phyloP scores from a whole-genome alignment of 179 eudicot species.

The Corrigiola litoralis region DNA sequence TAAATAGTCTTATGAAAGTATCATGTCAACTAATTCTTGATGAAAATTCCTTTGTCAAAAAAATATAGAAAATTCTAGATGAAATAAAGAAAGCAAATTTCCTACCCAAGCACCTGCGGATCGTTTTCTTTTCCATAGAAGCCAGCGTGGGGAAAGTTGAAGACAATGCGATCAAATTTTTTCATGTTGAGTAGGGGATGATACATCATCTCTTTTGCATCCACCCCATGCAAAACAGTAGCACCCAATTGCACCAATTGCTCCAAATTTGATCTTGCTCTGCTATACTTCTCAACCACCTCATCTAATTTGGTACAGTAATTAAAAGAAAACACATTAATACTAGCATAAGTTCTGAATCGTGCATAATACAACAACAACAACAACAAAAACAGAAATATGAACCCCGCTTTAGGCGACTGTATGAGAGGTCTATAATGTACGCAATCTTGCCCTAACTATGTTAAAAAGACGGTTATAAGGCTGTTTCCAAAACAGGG shows the following conservation, averaged over 20 bases:
- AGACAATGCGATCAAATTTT: constrained; percentile 16
- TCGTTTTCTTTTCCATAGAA: constrained; percentile 17
- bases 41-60: no score
- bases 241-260: constrained; percentile 1
- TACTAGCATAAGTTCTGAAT: neutral
- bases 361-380: no score
- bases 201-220: constrained; percentile 18
- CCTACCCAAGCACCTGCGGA: constrained; percentile 13
- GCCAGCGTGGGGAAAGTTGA: constrained; percentile 26
- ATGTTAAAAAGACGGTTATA: no score
- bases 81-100: neutral
- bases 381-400: no score
- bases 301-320: constrained; percentile 7
- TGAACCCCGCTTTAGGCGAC: no score
- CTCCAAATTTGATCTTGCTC: constrained; percentile 12
- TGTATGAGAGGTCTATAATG: no score
- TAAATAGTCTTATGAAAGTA: no score
- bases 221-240: constrained; percentile 17
- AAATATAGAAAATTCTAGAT: no score
- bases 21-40: neutral
- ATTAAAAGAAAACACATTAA: no score
- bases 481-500: no score
- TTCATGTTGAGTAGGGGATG: neutral
- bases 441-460: no score
- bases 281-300: neutral